phyloP scores from a whole-genome alignment of 108 stramenopile genomes.

The Phaeodactylum tricornutum region DNA sequence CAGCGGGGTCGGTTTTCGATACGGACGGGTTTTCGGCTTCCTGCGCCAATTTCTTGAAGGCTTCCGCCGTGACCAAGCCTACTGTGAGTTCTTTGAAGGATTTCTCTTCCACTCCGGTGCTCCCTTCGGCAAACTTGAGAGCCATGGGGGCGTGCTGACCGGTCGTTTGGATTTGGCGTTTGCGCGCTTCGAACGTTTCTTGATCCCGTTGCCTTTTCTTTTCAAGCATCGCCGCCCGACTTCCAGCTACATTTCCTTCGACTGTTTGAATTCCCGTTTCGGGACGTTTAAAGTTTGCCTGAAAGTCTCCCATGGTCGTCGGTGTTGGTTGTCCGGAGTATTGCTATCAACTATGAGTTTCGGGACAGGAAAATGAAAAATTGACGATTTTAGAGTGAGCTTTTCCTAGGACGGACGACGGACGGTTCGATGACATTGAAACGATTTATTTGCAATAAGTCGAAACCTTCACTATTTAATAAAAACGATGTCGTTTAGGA shows the following conservation, averaged over 20 bases:
- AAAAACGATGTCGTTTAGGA: too few relatives aligned
- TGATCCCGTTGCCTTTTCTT: constrained; percentile 63
- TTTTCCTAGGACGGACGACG: too few relatives aligned
- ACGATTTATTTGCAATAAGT: too few relatives aligned
- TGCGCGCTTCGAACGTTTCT: constrained; percentile 56
- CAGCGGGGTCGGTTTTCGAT: constrained; percentile 2
- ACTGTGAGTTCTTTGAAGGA: constrained; percentile 57
- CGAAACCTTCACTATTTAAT: too few relatives aligned
- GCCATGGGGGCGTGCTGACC: constrained; percentile 27
- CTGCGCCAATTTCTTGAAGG: constrained; percentile 26
- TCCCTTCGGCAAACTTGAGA: constrained; percentile 30
- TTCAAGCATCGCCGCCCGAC: constrained; percentile 58
- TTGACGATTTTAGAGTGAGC: too few relatives aligned
- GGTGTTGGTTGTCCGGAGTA: too few relatives aligned
- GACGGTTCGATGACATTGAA: too few relatives aligned
- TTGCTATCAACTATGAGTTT: too few relatives aligned
- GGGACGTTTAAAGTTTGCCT: constrained; percentile 62
- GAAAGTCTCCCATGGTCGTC: constrained; percentile 79
- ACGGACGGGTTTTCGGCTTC: background rate
- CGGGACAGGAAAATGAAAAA: too few relatives aligned
- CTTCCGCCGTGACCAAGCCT: constrained; percentile 79
- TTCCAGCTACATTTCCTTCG: constrained; percentile 79
- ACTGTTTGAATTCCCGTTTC: constrained; percentile 76
- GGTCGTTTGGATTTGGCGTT: constrained; percentile 35
- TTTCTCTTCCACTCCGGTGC: constrained; percentile 25